Conservation (phyloP, 495 filamentous ascomycete species). For the Trichocladium antarcticum region DNA sequence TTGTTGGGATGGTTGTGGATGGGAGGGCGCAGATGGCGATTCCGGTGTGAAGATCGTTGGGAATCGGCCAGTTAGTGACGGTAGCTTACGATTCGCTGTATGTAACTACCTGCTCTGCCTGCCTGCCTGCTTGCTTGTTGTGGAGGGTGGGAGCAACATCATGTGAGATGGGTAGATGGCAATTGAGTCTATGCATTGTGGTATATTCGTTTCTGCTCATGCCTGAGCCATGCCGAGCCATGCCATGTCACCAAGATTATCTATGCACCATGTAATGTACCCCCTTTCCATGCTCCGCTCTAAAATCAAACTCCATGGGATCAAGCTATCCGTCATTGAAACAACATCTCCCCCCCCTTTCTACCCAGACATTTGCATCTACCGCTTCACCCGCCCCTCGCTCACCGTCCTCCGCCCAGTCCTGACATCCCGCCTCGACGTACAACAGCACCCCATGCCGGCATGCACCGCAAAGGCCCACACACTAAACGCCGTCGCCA, state of each 20-base stretch:
- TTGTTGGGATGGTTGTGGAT: not conserved
- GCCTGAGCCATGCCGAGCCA: not conserved
- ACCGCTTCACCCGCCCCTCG: conserved; percentile 7
- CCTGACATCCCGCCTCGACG: conserved; percentile 46
- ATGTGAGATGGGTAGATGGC: conserved; percentile 26
- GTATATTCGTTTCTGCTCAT: not conserved
- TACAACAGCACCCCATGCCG: conserved; percentile 63
- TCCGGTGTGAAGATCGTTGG: not conserved
- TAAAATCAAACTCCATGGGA: not conserved
- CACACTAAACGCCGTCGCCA: conserved; percentile 53
- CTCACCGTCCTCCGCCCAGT: conserved; percentile 31
- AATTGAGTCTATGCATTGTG: conserved; percentile 33
- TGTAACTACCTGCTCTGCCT: conserved; percentile 5
- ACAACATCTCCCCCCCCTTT: not conserved
- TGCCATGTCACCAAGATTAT: too few relatives aligned
- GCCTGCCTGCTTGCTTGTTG: not conserved
- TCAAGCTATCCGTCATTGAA: not conserved
- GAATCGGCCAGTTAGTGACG: not conserved
- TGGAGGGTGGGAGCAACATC: not conserved
- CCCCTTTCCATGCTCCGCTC: not conserved
- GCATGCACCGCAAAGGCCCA: conserved; percentile 61
- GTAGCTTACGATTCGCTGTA: not conserved
- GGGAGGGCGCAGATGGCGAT: not conserved
- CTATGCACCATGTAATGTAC: not conserved
- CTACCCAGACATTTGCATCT: not conserved